A percentile compares a stretch with the other conserved stretches of the same genome.
Evolutionary conservation across 306 rosid genomes (phyloP).

Genomic region (Quercus cerris): DNA sequence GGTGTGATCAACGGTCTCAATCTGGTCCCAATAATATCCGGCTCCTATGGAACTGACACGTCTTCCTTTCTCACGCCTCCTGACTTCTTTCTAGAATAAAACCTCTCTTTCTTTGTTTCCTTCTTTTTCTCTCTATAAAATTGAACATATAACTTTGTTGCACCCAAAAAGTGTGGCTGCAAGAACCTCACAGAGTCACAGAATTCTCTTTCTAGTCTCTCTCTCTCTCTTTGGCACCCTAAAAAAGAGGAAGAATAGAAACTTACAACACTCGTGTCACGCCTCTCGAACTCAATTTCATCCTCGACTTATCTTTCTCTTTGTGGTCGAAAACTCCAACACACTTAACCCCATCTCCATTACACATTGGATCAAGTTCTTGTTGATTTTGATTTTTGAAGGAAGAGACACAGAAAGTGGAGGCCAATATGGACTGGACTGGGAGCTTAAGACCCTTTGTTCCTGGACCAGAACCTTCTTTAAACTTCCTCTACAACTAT

Average conservation of each 20-base stretch:
- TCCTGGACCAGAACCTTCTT: slow-evolving; percentile 63
- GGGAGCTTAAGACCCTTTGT: slow-evolving; percentile 55
- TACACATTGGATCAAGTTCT: slow-evolving; percentile 26
- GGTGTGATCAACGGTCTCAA: slow-evolving; percentile 52
- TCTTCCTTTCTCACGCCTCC: slow-evolving; percentile 81
- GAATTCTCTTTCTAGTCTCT: not conserved
- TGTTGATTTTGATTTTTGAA: slow-evolving; percentile 17
- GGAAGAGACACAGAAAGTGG: slow-evolving; percentile 26
- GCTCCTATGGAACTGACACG: slow-evolving; percentile 64
- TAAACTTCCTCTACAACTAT: slow-evolving; percentile 69
- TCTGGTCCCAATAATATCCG: slow-evolving; percentile 53
- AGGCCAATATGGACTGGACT: slow-evolving; percentile 74
- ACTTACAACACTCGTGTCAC: slow-evolving; percentile 32
- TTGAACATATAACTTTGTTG: slow-evolving; percentile 52
- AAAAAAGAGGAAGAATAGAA: slow-evolving; percentile 32
- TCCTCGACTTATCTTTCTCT: not conserved
- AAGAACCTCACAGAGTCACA: slow-evolving; percentile 17
- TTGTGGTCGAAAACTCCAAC: slow-evolving; percentile 48
- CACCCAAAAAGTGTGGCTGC: slow-evolving; percentile 50
- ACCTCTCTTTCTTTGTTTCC: too few species aligned
- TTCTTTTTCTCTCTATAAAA: slow-evolving; percentile 25
- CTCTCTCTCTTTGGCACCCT: slow-evolving; percentile 19
- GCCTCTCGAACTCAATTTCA: slow-evolving; percentile 24
- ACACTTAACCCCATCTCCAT: slow-evolving; percentile 25
- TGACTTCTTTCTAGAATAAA: slow-evolving; percentile 6